Evolutionary conservation across 2,329 filamentous ascomycete species (phyloP), one percentile per base, ranked within the genome.

Genomic region (Cordyceps militaris): DNA sequence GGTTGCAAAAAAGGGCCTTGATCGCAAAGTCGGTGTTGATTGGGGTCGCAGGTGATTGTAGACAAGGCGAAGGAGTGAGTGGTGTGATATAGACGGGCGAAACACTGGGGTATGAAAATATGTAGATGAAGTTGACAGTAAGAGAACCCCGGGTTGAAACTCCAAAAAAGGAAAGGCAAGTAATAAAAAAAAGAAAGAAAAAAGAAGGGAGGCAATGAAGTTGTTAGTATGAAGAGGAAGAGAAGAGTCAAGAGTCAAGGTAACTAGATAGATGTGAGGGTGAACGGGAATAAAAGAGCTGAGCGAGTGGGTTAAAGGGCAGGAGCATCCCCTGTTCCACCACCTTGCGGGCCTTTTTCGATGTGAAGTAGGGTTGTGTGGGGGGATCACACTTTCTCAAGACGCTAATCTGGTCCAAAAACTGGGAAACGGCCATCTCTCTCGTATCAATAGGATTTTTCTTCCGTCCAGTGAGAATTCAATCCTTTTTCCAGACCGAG

Each of bases 261-360:
- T 43, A 21, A 36, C 34, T 4, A 43, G 21, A 13, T 43, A 21
- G 26, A 13, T 11, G 32, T 6, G 42, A 48, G 42, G 42, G 16
- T 26, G 32, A 32, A 56, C 52, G 52, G 52, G 52, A 56, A 56
- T 55, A 55, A 56, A 56, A 56, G 21, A 34, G 40, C 19, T 43
- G 50, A 23, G n/a, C 24, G 36, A 14, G 50, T 51, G 47, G 47
- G 19, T 51, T 19, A 36, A 19, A 44, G 24, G 19, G 9, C 10
- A 24, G n/a, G n/a, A n/a, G n/a, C n/a, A n/a, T n/a, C n/a, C n/a
- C n/a, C n/a, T n/a, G n/a, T n/a, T n/a, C n/a, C n/a, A n/a, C n/a
- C n/a, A n/a, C n/a, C n/a, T n/a, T n/a, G n/a, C n/a, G n/a, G n/a
- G n/a, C n/a, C n/a, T n/a, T n/a, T n/a, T n/a, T n/a, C n/a, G n/a